phyloP scores from a whole-genome alignment of 805 yeast species.

The Ogataea corticis region DNA sequence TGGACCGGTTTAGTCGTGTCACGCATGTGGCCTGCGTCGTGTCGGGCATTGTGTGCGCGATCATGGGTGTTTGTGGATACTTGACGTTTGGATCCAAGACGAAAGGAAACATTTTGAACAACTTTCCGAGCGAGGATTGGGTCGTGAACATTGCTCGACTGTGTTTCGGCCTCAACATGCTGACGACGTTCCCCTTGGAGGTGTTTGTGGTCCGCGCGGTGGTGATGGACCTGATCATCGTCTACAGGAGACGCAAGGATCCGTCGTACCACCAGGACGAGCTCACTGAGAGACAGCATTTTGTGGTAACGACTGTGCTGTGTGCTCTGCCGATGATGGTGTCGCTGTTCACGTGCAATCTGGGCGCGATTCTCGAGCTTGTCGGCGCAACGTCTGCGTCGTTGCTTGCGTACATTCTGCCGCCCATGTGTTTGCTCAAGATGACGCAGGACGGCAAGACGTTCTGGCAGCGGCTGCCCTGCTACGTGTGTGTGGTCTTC shows the following conservation, averaged over 20 bases:
- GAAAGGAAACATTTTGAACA: conserved; percentile 85
- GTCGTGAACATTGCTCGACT: conserved; percentile 84
- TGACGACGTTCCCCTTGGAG: conserved; percentile 89
- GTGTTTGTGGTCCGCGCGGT: conserved; percentile 90
- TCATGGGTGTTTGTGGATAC: conserved; percentile 80
- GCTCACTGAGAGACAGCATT: conserved; percentile 49
- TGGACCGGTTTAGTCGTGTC: conserved; percentile 69
- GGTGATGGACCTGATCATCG: conserved; percentile 56
- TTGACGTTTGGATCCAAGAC: conserved; percentile 73
- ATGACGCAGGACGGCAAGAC: conserved; percentile 49
- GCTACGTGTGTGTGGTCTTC: conserved; percentile 61
- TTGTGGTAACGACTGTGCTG: conserved; percentile 61
- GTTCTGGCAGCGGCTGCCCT: conserved; percentile 50
- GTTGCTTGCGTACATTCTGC: conserved; percentile 86
- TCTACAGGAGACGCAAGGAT: conserved; percentile 23
- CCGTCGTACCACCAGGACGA: conserved; percentile 18
- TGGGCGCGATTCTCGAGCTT: conserved; percentile 85
- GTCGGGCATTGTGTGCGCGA: conserved; percentile 74
- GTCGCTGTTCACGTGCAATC: conserved; percentile 77
- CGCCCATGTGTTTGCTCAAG: conserved; percentile 79
- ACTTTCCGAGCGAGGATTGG: conserved; percentile 73
- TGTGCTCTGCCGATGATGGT: conserved; percentile 73
- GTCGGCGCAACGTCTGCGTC: conserved; percentile 95
- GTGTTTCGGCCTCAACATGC: conserved; percentile 90
- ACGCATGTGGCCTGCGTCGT: conserved; percentile 84